A percentile compares a stretch with the other conserved stretches of the same genome.
These are phyloP conservation scores for Clarireedia sp. DNA, from an alignment of 2,329 filamentous ascomycete species.

Conservation along the genomic window DNA sequence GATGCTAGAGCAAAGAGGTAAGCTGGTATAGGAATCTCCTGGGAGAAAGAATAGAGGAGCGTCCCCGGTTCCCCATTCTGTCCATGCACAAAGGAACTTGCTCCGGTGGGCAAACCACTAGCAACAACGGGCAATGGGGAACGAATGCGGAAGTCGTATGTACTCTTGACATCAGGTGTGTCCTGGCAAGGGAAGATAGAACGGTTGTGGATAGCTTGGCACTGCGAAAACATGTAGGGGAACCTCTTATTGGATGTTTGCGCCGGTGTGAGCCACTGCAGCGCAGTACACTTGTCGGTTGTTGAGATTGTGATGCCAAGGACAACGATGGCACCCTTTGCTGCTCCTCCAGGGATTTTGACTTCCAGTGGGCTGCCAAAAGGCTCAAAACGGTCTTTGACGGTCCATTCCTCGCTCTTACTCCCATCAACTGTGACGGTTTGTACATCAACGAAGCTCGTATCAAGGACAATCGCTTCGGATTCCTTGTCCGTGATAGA, in stretches of 20 bases:
- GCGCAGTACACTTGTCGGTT: constrained; percentile 78
- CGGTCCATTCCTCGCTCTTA: constrained; percentile 54
- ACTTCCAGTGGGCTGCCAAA: constrained; percentile 67
- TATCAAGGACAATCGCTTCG: constrained; percentile 77
- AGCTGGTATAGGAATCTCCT: constrained; percentile 84
- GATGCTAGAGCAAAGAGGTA: constrained; percentile 91
- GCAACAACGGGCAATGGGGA: constrained; percentile 87
- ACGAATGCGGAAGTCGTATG: constrained; percentile 79
- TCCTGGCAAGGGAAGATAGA: constrained; percentile 96
- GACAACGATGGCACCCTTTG: constrained; percentile 45
- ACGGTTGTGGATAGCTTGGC: constrained; percentile 90
- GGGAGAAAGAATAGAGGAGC: constrained; percentile 74
- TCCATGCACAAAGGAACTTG: constrained; percentile 42
- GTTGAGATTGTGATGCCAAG: constrained; percentile 67
- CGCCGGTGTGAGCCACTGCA: constrained; percentile 90
- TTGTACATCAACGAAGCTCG: constrained; percentile 70
- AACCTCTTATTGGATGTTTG: constrained; percentile 95
- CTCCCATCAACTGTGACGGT: constrained; percentile 62
- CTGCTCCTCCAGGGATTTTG: constrained; percentile 45
- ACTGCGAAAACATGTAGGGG: constrained; percentile 97
- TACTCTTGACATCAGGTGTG: constrained; percentile 95
- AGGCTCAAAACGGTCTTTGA: constrained; percentile 59
- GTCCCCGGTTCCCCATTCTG: constrained; percentile 44
- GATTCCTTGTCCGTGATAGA: constrained; percentile 66
- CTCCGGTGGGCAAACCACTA: constrained; percentile 61